phyloP scores from a whole-genome alignment of 805 yeast genomes.

The Saturnispora zaruensis region DNA sequence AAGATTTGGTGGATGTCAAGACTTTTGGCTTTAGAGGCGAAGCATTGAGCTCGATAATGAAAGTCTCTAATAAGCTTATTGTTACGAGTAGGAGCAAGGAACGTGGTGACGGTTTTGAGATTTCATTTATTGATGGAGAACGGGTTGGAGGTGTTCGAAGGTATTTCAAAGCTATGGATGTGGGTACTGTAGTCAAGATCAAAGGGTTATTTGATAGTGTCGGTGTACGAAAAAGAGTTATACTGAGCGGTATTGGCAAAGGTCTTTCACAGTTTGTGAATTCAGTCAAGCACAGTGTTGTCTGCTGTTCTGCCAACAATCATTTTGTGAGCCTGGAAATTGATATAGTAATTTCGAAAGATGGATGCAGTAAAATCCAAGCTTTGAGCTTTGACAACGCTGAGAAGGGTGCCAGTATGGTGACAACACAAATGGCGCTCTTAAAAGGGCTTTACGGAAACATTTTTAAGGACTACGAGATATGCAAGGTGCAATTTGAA shows the following conservation, averaged over 20 bases:
- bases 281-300: conserved; percentile 25
- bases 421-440: conserved; percentile 9
- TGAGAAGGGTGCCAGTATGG: conserved; percentile 1
- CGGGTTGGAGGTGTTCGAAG: conserved; percentile 4
- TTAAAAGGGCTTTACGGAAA: conserved; percentile 29
- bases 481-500: conserved; percentile 22
- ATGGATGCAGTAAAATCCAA: neutral
- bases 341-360: neutral
- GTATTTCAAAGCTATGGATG: neutral
- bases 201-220: conserved; percentile 34
- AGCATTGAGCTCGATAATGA: conserved; percentile 49
- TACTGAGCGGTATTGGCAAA: conserved; percentile 10
- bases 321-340: conserved; percentile 20
- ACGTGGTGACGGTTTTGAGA: conserved; percentile 25
- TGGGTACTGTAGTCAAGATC: conserved; percentile 34
- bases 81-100: conserved; percentile 37
- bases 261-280: conserved; percentile 21
- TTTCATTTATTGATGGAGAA: conserved; percentile 15
- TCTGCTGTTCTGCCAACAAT: conserved; percentile 23
- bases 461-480: conserved; percentile 20
- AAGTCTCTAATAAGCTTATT: conserved; percentile 34
- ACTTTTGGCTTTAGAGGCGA: conserved; percentile 72
- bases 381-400: neutral
- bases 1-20: conserved; percentile 30
- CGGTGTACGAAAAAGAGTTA: conserved; percentile 35